Percentiles rank a stretch among this genome's conserved stretches.
These are phyloP conservation scores for Aquilaria malaccensis DNA, from an alignment of 345 rosid species.

Conservation along the genomic window DNA sequence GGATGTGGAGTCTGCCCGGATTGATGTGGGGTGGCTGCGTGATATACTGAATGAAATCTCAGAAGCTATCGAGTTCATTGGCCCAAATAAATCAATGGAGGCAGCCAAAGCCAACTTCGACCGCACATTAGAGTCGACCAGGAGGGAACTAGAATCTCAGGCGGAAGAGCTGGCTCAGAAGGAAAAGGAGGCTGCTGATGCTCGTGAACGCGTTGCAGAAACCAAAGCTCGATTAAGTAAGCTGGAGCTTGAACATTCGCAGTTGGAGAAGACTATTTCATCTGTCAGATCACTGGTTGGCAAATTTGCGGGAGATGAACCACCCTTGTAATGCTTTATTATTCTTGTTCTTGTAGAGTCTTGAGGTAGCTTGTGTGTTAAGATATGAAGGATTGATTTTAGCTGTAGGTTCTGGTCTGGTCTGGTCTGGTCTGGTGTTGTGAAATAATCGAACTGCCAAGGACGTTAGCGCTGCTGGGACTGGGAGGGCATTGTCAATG, in stretches of 20 bases:
- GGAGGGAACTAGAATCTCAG: conserved; percentile 38
- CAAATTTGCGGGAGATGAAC: conserved; percentile 48
- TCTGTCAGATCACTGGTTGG: conserved; percentile 28
- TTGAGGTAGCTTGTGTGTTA: no score
- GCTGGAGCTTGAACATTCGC: conserved; percentile 38
- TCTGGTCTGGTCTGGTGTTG: no score
- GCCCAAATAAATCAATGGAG: conserved; percentile 32
- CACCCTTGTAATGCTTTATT: conserved; percentile 33
- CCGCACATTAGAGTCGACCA: conserved; percentile 30
- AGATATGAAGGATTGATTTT: no score
- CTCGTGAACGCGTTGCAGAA: conserved; percentile 27
- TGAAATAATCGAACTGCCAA: no score
- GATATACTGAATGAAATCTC: conserved; percentile 39
- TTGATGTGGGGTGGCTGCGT: conserved; percentile 62
- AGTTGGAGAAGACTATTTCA: conserved; percentile 29
- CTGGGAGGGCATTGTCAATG: no score
- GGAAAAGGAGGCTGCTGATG: conserved; percentile 40
- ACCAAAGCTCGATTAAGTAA: conserved; percentile 25
- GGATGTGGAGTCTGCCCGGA: conserved; percentile 65
- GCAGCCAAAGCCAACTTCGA: conserved; percentile 34
- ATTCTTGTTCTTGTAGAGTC: no score
- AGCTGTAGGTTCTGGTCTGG: no score
- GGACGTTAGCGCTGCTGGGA: no score
- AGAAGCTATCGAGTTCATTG: conserved; percentile 44
- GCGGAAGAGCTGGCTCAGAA: conserved; percentile 33